A percentile compares a stretch with the other conserved stretches of the same genome.
These are phyloP conservation scores for Clathrospora elynae DNA, from an alignment of 2,329 filamentous ascomycete species.

Conservation along the genomic window DNA sequence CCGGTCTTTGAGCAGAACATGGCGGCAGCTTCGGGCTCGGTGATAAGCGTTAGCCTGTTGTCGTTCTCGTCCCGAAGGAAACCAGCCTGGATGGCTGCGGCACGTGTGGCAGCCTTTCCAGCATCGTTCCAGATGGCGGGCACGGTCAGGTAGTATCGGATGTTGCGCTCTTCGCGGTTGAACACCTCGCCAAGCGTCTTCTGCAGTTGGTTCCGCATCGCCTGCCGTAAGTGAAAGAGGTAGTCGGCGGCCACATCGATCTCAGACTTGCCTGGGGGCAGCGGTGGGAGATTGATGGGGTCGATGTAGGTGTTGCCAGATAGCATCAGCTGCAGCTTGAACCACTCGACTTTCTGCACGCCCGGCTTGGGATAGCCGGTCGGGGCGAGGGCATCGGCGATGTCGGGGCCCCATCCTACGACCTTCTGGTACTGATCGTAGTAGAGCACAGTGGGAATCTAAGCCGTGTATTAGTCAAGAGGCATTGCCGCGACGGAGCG, in stretches of 20 bases:
- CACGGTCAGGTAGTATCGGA: conserved; percentile 97
- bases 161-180: conserved; percentile 96
- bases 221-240: conserved; percentile 95
- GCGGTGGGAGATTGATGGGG: conserved; percentile 95
- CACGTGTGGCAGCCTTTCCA: conserved; percentile 93
- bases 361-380: conserved; percentile 97
- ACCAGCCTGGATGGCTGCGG: conserved; percentile 93
- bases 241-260: conserved; percentile 99
- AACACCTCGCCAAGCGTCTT: conserved; percentile 98
- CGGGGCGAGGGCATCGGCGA: conserved; percentile 92
- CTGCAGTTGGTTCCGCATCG: conserved; percentile 92
- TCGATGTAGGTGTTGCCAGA: conserved; percentile 99
- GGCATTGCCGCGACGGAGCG: background rate
- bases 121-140: conserved; percentile 99
- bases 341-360: conserved; percentile 99
- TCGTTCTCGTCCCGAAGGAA: conserved; percentile 98
- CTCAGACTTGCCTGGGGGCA: conserved; percentile 96
- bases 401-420: conserved; percentile 98
- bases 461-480: conserved; percentile 12
- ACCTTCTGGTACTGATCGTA: conserved; percentile 99
- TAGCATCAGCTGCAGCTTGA: conserved; percentile 98
- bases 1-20: conserved; percentile 98
- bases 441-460: conserved; percentile 99
- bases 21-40: conserved; percentile 94
- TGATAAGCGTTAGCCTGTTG: conserved; percentile 91